These are phyloP conservation scores for Pythium aristosporum DNA, from an alignment of 352 stramenopile species.

Conservation along the genomic window DNA sequence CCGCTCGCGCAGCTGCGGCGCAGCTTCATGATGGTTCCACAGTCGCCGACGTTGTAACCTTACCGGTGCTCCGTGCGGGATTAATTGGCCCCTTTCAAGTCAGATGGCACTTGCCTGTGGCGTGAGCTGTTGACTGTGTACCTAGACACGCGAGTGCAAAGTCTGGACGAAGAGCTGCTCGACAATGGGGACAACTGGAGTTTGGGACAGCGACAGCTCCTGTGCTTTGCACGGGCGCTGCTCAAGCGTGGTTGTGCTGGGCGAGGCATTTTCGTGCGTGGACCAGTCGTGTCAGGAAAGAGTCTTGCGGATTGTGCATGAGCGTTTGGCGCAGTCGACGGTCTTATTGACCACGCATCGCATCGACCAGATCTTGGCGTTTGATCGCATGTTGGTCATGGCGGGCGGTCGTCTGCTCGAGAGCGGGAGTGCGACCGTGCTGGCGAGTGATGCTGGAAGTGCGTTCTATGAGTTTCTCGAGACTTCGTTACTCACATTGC, in stretches of 20 bases:
- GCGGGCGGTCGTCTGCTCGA: conserved; percentile 8
- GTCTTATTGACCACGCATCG: conserved; percentile 26
- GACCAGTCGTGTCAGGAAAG: conserved; percentile 66
- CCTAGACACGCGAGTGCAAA: conserved; percentile 3
- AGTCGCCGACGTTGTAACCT: too few relatives aligned
- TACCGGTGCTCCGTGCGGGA: too few relatives aligned
- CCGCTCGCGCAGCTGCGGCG: too few relatives aligned
- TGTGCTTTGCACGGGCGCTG: conserved; percentile 31
- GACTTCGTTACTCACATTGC: conserved; percentile 16
- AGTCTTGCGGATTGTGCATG: conserved; percentile 79
- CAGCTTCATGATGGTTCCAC: too few relatives aligned
- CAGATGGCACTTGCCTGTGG: not conserved
- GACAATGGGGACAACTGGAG: conserved; percentile 63
- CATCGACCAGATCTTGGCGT: conserved; percentile 18
- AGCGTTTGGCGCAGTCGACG: conserved; percentile 22
- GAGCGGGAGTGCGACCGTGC: conserved; percentile 8
- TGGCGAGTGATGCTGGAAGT: conserved; percentile 2
- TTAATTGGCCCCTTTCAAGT: too few relatives aligned
- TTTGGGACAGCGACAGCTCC: conserved; percentile 26
- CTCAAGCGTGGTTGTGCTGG: conserved; percentile 34
- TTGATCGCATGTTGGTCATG: conserved; percentile 28
- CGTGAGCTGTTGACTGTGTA: conserved; percentile 13
- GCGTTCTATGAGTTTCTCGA: conserved; percentile 27
- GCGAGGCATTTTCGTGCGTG: conserved; percentile 45
- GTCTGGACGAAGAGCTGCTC: conserved; percentile 15